Evolutionary conservation across 1,284 basidiomycete species (phyloP).

Genomic region (Lentinula novae-zelandiae): DNA sequence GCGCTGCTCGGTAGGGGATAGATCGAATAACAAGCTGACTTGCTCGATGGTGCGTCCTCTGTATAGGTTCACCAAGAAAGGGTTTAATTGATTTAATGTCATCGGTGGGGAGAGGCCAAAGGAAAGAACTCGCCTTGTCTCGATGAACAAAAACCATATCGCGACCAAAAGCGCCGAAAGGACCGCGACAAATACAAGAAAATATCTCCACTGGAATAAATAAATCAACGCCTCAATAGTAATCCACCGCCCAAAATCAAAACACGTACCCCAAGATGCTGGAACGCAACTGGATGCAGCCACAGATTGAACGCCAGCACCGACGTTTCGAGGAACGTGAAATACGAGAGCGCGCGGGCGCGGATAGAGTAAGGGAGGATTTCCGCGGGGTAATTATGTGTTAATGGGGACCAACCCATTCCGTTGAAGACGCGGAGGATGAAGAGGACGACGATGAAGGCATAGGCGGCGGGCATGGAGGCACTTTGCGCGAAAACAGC

Average conservation of each 20-base stretch:
- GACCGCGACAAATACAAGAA: slow-evolving; percentile 6
- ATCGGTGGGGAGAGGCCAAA: neutral
- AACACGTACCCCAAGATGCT: slow-evolving; percentile 6
- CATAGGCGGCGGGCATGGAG: slow-evolving; percentile 3
- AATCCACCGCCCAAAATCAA: neutral
- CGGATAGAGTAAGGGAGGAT: slow-evolving; percentile 7
- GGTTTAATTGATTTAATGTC: neutral
- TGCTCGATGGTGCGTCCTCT: slow-evolving; percentile 14
- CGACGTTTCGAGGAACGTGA: slow-evolving; percentile 6
- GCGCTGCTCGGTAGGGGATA: neutral
- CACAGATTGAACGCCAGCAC: slow-evolving; percentile 5
- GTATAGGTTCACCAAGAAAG: neutral
- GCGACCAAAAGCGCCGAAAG: slow-evolving; percentile 3
- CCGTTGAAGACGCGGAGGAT: slow-evolving; percentile 2
- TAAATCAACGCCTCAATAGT: neutral
- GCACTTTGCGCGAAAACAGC: neutral
- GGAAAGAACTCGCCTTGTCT: slow-evolving; percentile 6
- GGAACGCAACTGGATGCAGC: slow-evolving; percentile 10
- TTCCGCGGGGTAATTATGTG: slow-evolving; percentile 8
- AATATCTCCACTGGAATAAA: slow-evolving; percentile 12
- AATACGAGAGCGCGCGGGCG: slow-evolving; percentile 9
- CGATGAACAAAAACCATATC: slow-evolving; percentile 12
- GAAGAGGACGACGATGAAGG: slow-evolving; percentile 11
- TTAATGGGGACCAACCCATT: slow-evolving; percentile 8
- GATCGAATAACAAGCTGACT: slow-evolving; percentile 12